These are phyloP conservation scores for Flaveria floridana DNA, from an alignment of 140 eudicot species.

Conservation along the genomic window DNA sequence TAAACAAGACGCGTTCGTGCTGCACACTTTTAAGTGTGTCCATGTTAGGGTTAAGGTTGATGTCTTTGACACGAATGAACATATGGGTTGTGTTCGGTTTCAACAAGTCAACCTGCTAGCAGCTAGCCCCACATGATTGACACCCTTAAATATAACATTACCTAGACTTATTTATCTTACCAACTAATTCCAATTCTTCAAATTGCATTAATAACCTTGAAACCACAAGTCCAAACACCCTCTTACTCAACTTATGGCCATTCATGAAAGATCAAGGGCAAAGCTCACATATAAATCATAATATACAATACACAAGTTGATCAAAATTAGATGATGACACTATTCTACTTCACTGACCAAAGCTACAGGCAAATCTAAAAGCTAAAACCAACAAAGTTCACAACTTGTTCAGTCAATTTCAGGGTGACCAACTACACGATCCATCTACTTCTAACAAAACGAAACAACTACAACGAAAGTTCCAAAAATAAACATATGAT, in stretches of 20 bases:
- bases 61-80: background rate
- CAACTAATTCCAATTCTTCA: background rate
- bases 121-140: background rate
- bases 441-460: background rate
- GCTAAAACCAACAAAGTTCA: constrained; percentile 1
- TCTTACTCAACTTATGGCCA: background rate
- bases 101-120: background rate
- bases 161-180: background rate
- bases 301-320: background rate
- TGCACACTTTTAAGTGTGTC: background rate
- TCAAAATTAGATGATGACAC: constrained; percentile 1
- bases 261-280: constrained; percentile 10
- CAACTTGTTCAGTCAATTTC: no score
- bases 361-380: background rate
- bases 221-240: background rate
- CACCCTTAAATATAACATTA: background rate
- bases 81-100: background rate
- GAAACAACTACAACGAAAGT: background rate
- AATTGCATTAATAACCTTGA: background rate
- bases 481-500: background rate
- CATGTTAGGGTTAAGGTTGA: background rate
- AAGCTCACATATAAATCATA: background rate
- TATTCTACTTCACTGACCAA: background rate
- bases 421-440: no score
- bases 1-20: background rate